Percentiles rank a stretch among this genome's conserved stretches.
Conservation (phyloP, 805 yeast species). For the Wickerhamomyces strasburgensis region DNA sequence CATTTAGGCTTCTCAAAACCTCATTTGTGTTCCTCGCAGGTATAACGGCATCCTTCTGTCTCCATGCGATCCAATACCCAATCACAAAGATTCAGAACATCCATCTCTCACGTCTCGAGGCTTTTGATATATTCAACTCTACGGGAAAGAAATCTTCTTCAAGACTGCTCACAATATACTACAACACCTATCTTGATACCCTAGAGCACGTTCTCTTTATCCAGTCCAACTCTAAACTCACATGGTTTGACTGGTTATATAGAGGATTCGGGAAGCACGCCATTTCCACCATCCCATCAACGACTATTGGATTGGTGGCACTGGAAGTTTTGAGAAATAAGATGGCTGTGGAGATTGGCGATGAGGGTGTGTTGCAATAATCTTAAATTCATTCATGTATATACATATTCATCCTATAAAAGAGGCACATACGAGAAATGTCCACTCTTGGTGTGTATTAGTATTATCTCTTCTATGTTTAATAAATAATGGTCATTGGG, state of each 20-base stretch:
- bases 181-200: constrained; percentile 74
- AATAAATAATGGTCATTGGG: neutral
- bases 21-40: constrained; percentile 78
- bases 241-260: constrained; percentile 66
- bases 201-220: constrained; percentile 52
- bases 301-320: constrained; percentile 79
- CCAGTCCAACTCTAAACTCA: constrained; percentile 46
- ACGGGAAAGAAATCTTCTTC: constrained; percentile 11
- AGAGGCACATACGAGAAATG: no score
- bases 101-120: constrained; percentile 75
- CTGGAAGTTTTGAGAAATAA: constrained; percentile 71
- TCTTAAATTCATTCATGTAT: no score
- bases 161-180: constrained; percentile 41
- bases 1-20: constrained; percentile 50
- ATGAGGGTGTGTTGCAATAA: neutral
- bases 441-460: no score
- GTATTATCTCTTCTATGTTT: no score
- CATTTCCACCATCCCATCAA: constrained; percentile 75
- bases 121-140: constrained; percentile 60
- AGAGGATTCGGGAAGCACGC: constrained; percentile 75
- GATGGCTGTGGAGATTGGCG: constrained; percentile 23
- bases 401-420: no score
- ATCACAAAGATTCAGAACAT: constrained; percentile 72
- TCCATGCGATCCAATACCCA: constrained; percentile 81
- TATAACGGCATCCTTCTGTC: constrained; percentile 73